Conservation (phyloP, 495 filamentous ascomycete species). For the Aspergillus sclerotiicarbonarius region DNA sequence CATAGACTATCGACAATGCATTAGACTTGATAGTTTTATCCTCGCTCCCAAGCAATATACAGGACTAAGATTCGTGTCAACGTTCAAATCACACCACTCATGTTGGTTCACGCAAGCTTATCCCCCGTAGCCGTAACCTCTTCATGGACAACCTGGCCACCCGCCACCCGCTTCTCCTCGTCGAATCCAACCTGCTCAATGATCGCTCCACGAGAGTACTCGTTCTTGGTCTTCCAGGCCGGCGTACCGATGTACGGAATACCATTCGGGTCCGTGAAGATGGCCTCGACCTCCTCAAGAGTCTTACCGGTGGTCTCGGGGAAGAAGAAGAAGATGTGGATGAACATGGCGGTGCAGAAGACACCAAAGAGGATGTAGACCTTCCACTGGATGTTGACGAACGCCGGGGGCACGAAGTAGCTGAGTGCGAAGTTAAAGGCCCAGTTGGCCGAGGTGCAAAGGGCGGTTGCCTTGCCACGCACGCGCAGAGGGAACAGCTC, state of each 20-base stretch:
- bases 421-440: conserved; percentile 77
- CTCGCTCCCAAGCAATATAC: too few relatives aligned
- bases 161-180: conserved; percentile 22
- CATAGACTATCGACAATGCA: too few relatives aligned
- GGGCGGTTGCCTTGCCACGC: conserved; percentile 67
- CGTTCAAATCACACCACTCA: too few relatives aligned
- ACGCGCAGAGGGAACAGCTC: conserved; percentile 66
- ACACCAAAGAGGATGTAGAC: conserved; percentile 74
- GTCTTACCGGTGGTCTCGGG: conserved; percentile 82
- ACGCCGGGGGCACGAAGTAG: conserved; percentile 75
- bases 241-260: conserved; percentile 60
- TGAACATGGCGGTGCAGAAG: conserved; percentile 68
- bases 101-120: neutral
- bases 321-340: conserved; percentile 80
- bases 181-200: conserved; percentile 21
- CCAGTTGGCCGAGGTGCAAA: conserved; percentile 73
- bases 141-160: conserved; percentile 12
- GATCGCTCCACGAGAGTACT: conserved; percentile 20
- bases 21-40: too few relatives aligned
- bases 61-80: too few relatives aligned
- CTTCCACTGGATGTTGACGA: conserved; percentile 71
- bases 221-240: conserved; percentile 64
- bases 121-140: conserved; percentile 7
- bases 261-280: conserved; percentile 64
- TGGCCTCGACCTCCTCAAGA: conserved; percentile 69